These are phyloP conservation scores for Barnettozyma siamensis DNA, from an alignment of 805 yeast genomes.

Conservation along the genomic window DNA sequence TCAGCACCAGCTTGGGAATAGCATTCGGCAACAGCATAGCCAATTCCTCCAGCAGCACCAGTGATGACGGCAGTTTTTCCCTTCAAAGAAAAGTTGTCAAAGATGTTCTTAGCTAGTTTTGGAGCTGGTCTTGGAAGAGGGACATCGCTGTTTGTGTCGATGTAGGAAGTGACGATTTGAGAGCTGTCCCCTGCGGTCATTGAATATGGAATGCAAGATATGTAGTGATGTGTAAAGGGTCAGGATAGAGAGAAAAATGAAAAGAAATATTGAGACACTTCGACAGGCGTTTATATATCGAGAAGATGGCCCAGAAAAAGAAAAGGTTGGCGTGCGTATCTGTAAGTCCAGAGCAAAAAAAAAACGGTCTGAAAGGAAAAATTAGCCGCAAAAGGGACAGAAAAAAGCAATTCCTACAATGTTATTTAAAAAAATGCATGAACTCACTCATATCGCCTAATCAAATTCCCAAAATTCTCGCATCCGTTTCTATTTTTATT, in stretches of 20 bases:
- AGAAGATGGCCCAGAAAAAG: too few relatives aligned
- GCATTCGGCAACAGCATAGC: constrained; percentile 75
- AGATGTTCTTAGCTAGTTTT: constrained; percentile 40
- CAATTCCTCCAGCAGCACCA: constrained; percentile 86
- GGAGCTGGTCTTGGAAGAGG: constrained; percentile 47
- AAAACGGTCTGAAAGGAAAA: too few relatives aligned
- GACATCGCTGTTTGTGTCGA: neutral
- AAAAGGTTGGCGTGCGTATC: too few relatives aligned
- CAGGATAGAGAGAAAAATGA: too few relatives aligned
- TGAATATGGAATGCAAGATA: neutral
- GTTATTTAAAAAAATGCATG: too few relatives aligned
- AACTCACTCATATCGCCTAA: too few relatives aligned
- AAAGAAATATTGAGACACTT: neutral
- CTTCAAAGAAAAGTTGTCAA: constrained; percentile 71
- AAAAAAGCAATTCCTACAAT: too few relatives aligned
- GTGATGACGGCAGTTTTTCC: constrained; percentile 83
- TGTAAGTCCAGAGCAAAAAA: too few relatives aligned
- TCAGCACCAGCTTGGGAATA: constrained; percentile 89
- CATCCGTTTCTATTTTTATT: too few relatives aligned
- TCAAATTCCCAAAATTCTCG: too few relatives aligned
- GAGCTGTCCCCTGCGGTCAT: neutral
- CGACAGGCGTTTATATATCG: too few relatives aligned
- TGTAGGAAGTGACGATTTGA: neutral
- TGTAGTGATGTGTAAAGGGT: neutral
- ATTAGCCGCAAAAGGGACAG: too few relatives aligned